Evolutionary conservation across 108 stramenopile genomes (phyloP).

Genomic region (Asterionellopsis glacialis): DNA sequence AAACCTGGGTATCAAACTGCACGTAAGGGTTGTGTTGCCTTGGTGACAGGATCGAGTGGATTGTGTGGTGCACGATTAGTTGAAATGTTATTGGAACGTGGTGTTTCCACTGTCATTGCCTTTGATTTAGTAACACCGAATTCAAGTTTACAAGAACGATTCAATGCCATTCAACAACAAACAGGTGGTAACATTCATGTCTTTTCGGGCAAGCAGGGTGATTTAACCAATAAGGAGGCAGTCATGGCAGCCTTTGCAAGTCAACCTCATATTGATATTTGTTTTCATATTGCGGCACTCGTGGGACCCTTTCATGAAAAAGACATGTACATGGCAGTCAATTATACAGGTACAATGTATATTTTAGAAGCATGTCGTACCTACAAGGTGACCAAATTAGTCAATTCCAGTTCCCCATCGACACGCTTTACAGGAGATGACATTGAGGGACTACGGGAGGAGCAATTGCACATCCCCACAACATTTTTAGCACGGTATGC

Average conservation of each 20-base stretch:
- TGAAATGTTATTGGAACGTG: constrained; percentile 96
- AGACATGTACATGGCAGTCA: constrained; percentile 79
- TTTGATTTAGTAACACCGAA: constrained; percentile 86
- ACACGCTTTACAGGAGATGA: constrained; percentile 95
- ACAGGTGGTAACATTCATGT: constrained; percentile 33
- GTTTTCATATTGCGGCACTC: constrained; percentile 95
- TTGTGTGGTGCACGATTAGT: constrained; percentile 93
- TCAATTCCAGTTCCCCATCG: constrained; percentile 89
- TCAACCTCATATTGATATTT: constrained; percentile 67
- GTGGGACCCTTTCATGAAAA: constrained; percentile 93
- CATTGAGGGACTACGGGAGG: constrained; percentile 79
- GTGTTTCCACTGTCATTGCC: constrained; percentile 85
- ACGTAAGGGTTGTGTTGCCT: neutral
- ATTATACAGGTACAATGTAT: constrained; percentile 82
- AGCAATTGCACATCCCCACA: constrained; percentile 53
- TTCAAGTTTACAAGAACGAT: constrained; percentile 47
- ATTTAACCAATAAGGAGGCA: constrained; percentile 76
- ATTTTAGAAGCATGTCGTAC: constrained; percentile 77
- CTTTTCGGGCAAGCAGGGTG: constrained; percentile 45
- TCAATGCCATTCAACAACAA: constrained; percentile 27
- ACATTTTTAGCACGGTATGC: constrained; percentile 88
- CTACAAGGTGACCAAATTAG: constrained; percentile 82
- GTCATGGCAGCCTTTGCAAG: constrained; percentile 69
- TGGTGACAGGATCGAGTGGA: constrained; percentile 94
- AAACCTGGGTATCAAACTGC: no score